Conservation (phyloP, 768 basidiomycete species). For the Vararia minispora region DNA sequence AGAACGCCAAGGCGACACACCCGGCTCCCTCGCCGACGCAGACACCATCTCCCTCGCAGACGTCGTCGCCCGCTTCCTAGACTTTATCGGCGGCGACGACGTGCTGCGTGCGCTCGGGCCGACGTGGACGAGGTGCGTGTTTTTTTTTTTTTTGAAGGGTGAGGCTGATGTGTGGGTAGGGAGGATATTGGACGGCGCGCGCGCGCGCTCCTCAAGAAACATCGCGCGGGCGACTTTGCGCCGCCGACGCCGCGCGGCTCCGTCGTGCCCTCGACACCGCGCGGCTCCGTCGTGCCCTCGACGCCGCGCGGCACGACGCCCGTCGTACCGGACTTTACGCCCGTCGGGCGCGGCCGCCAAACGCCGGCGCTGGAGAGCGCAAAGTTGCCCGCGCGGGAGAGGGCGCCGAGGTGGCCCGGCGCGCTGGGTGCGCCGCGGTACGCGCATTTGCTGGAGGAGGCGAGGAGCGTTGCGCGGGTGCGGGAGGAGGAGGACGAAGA, state of each 20-base stretch:
- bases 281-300: slow-evolving; percentile 17
- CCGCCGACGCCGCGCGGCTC: slow-evolving; percentile 37
- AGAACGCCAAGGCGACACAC: slow-evolving; percentile 17
- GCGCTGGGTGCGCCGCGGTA: slow-evolving; percentile 43
- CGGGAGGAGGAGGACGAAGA: too few species aligned
- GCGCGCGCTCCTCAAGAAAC: slow-evolving; percentile 47
- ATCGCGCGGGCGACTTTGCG: slow-evolving; percentile 44
- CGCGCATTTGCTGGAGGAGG: slow-evolving; percentile 47
- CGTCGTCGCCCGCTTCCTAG: slow-evolving; percentile 52
- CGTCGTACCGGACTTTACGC: slow-evolving; percentile 45
- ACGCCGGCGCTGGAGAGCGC: slow-evolving; percentile 13
- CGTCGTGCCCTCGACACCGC: slow-evolving; percentile 18
- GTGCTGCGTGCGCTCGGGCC: slow-evolving; percentile 30
- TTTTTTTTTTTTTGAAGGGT: background rate
- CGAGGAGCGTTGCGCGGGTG: too few species aligned
- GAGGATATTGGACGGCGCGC: slow-evolving; percentile 39
- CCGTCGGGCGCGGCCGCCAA: slow-evolving; percentile 22
- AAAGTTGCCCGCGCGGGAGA: too few species aligned
- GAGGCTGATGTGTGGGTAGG: slow-evolving; percentile 22
- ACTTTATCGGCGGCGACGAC: slow-evolving; percentile 34
- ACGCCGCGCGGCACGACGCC: slow-evolving; percentile 24
- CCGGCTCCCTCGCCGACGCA: slow-evolving; percentile 35
- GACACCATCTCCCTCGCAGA: slow-evolving; percentile 40
- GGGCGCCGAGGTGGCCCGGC: slow-evolving; percentile 22
- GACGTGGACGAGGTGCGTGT: slow-evolving; percentile 46